Evolutionary conservation across 1,284 basidiomycete species (phyloP).

Genomic region (Naganishia sp.): DNA sequence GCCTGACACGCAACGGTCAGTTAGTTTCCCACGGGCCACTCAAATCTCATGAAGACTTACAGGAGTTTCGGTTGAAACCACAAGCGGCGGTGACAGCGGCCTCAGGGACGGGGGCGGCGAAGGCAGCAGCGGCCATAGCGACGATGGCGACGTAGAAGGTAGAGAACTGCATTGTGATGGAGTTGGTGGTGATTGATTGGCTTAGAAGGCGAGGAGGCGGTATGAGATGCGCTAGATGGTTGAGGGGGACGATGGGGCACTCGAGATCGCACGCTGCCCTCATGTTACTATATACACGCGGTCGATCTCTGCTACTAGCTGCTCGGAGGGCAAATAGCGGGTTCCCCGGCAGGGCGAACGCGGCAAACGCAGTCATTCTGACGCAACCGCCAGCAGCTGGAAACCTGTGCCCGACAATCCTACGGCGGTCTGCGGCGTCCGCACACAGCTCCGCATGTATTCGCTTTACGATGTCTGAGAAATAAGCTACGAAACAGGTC

Average conservation of each 20-base stretch:
- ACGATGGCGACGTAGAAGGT: conserved; percentile 36
- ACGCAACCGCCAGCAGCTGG: conserved; percentile 18
- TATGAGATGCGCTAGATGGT: conserved; percentile 18
- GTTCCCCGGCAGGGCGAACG: neutral
- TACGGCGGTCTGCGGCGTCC: no score
- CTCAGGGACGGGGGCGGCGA: conserved; percentile 41
- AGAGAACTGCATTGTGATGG: conserved; percentile 41
- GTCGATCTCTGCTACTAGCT: conserved; percentile 8
- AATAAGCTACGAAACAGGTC: neutral
- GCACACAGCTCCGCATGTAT: neutral
- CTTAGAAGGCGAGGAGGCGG: conserved; percentile 6
- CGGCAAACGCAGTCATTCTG: conserved; percentile 24
- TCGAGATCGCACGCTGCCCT: conserved; percentile 1
- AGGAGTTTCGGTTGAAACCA: conserved; percentile 22
- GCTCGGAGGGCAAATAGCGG: no score
- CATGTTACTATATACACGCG: conserved; percentile 16
- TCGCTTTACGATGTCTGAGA: neutral
- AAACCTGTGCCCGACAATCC: neutral
- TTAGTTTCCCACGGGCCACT: neutral
- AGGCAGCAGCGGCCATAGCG: conserved; percentile 34
- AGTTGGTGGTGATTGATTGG: conserved; percentile 17
- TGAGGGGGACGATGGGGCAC: neutral
- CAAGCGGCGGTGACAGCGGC: conserved; percentile 27
- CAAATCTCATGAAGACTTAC: neutral
- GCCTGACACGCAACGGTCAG: neutral